These are phyloP conservation scores for Colletotrichum sp. DNA, from an alignment of 2,329 filamentous ascomycete species.

Conservation along the genomic window DNA sequence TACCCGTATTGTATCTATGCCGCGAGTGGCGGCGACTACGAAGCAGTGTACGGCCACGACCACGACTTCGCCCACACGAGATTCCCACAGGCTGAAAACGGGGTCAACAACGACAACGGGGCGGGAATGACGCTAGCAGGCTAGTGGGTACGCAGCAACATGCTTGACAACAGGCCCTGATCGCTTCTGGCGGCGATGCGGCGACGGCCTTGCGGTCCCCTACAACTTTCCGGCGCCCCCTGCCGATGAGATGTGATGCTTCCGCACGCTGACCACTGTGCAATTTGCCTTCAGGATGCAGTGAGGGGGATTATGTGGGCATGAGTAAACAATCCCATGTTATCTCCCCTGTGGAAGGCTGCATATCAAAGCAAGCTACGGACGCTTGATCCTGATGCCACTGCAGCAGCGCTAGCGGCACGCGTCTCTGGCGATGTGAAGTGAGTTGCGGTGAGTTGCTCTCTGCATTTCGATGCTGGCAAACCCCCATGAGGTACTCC, in stretches of 20 bases:
- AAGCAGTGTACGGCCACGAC: not conserved
- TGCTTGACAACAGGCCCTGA: conserved; percentile 11
- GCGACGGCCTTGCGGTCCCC: conserved; percentile 10
- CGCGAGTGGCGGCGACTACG: not conserved
- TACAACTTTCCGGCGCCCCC: conserved; percentile 17
- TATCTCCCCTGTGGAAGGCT: not conserved
- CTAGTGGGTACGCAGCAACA: not conserved
- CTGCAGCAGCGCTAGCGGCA: not conserved
- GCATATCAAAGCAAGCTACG: not conserved
- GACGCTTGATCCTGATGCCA: not conserved
- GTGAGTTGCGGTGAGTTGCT: not conserved
- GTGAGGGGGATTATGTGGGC: not conserved
- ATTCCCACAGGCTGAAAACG: conserved; percentile 16
- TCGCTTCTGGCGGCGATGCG: conserved; percentile 7
- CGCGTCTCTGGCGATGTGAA: not conserved
- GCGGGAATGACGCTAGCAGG: conserved; percentile 14
- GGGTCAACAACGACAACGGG: conserved; percentile 8
- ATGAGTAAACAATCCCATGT: conserved; percentile 2
- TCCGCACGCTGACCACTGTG: not conserved
- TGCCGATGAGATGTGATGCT: conserved; percentile 11
- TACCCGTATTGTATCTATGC: not conserved
- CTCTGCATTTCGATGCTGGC: not conserved
- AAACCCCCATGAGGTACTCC: not conserved
- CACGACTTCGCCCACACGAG: conserved; percentile 1
- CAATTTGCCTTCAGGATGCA: not conserved